Percentiles rank a stretch among this genome's conserved stretches.
phyloP scores from a whole-genome alignment of 176 grass and related monocot species.

The Alopecurus myosuroides region DNA sequence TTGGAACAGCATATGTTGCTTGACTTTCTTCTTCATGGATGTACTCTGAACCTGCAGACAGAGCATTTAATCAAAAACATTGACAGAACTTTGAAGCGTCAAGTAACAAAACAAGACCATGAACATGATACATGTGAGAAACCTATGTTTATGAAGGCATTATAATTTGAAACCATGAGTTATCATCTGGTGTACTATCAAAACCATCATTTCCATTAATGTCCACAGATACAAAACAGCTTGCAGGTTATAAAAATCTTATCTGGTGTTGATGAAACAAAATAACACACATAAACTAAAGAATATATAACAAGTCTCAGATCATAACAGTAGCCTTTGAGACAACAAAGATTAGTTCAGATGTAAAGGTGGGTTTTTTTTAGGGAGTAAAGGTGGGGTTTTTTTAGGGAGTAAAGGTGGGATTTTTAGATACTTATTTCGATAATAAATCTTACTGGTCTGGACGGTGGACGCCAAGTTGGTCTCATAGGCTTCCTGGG shows the following conservation, averaged over 20 bases:
- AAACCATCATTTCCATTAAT: background rate
- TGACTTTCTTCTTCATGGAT: slow-evolving; percentile 61
- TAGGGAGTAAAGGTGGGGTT: background rate
- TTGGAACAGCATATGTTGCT: slow-evolving; percentile 21
- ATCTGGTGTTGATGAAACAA: background rate
- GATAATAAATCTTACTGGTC: background rate
- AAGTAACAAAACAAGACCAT: background rate
- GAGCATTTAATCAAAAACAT: slow-evolving; percentile 19
- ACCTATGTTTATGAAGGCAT: background rate
- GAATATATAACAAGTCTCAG: background rate
- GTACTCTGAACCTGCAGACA: slow-evolving; percentile 51
- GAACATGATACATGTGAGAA: background rate
- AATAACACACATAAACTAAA: background rate
- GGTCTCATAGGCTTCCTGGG: slow-evolving; percentile 51
- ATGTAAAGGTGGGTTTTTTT: too few species aligned
- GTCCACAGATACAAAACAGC: background rate
- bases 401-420: background rate
- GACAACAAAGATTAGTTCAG: background rate
- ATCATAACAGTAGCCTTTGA: background rate
- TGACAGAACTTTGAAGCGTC: background rate
- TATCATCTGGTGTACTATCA: background rate
- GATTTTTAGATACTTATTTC: background rate
- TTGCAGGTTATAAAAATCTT: too few species aligned
- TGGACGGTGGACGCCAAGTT: slow-evolving; percentile 38
- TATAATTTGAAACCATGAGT: background rate